These are phyloP conservation scores for Smallanthus sonchifolius DNA, from an alignment of 129 eudicot genomes.

Conservation along the genomic window DNA sequence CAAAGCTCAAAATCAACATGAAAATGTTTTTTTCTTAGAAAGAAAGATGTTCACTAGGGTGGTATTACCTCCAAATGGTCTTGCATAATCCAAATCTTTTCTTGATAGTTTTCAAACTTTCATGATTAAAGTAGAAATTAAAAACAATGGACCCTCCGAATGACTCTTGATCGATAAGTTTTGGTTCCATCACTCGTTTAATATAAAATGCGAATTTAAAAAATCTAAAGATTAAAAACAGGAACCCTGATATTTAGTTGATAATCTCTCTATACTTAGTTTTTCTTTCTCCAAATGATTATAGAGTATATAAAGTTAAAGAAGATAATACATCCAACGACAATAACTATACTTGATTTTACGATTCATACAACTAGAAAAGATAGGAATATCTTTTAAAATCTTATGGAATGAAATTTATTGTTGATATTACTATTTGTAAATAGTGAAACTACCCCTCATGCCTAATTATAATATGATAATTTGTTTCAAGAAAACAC, in stretches of 20 bases:
- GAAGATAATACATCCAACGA: not conserved
- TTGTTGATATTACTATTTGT: not conserved
- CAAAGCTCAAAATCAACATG: not conserved
- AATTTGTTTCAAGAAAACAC: slow-evolving; percentile 12
- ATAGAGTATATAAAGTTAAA: not conserved
- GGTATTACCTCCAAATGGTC: no score
- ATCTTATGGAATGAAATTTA: not conserved
- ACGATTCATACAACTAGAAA: not conserved
- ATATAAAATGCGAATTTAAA: no score
- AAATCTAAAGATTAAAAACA: not conserved
- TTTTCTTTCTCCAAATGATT: not conserved
- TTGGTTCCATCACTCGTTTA: no score
- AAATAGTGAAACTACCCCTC: slow-evolving; percentile 1
- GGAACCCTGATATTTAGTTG: not conserved
- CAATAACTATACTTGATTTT: slow-evolving; percentile 11
- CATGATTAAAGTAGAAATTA: no score
- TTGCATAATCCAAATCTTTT: not conserved
- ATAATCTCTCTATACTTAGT: no score
- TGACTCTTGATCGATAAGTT: no score
- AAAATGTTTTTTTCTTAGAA: no score
- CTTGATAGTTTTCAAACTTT: not conserved
- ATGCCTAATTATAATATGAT: not conserved
- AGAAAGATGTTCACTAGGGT: no score
- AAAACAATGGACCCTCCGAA: no score
- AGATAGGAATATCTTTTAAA: not conserved